Percentiles rank a stretch among this genome's conserved stretches.
These are phyloP conservation scores for Peronospora destructor DNA, from an alignment of 352 stramenopile species.

Conservation along the genomic window DNA sequence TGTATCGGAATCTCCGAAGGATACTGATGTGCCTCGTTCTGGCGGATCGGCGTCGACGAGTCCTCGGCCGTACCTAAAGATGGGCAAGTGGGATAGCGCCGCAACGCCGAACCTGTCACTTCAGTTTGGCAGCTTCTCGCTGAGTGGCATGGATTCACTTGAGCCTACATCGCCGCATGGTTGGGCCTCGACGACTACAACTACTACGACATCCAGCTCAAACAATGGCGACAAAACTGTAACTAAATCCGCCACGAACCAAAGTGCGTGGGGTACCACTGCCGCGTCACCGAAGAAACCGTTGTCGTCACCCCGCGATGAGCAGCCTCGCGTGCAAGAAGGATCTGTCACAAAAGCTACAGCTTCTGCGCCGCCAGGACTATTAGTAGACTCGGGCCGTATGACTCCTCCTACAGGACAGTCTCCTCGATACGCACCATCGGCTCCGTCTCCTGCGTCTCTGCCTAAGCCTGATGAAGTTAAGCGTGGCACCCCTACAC, in stretches of 20 bases:
- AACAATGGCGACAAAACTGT: constrained; percentile 36
- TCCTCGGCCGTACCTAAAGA: constrained; percentile 76
- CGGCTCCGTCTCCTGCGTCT: constrained; percentile 75
- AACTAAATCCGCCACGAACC: constrained; percentile 38
- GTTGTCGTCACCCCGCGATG: constrained; percentile 43
- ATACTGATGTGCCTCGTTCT: constrained; percentile 42
- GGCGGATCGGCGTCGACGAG: constrained; percentile 35
- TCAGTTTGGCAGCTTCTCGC: constrained; percentile 84
- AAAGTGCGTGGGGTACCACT: constrained; percentile 48
- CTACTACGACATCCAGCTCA: constrained; percentile 35
- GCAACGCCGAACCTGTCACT: constrained; percentile 67
- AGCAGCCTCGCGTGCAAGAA: constrained; percentile 24
- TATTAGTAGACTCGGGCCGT: constrained; percentile 63
- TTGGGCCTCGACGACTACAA: constrained; percentile 47
- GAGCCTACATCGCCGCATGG: constrained; percentile 56
- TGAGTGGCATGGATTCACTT: constrained; percentile 53
- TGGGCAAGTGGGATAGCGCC: constrained; percentile 76
- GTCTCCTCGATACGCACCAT: constrained; percentile 62
- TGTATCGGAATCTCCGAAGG: constrained; percentile 58
- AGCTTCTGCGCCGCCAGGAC: constrained; percentile 55
- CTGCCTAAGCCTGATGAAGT: constrained; percentile 83
- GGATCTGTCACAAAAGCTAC: constrained; percentile 28
- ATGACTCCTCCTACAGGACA: constrained; percentile 58
- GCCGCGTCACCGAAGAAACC: constrained; percentile 64
- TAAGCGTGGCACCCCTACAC: constrained; percentile 64